A percentile compares a stretch with the other conserved stretches of the same genome.
Evolutionary conservation across 768 basidiomycete genomes (phyloP).

Genomic region (Boletus subparvulus): DNA sequence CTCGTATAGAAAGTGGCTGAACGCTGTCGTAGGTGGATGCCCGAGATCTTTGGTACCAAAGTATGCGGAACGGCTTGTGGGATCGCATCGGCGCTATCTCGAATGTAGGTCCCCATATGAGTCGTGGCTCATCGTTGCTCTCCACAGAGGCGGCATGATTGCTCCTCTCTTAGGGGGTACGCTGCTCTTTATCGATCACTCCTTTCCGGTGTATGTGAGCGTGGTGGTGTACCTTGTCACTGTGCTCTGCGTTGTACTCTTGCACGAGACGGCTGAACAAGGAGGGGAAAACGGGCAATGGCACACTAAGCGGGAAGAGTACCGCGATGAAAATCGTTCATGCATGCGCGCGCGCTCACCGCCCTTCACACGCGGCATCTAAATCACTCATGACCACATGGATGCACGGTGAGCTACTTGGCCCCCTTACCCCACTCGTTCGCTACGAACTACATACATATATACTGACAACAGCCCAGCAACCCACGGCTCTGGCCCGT

Average conservation of each 20-base stretch:
- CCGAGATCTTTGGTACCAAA: constrained; percentile 82
- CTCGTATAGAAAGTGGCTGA: neutral
- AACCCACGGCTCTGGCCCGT: no score
- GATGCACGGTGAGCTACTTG: no score
- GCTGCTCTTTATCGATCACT: constrained; percentile 62
- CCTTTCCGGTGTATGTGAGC: constrained; percentile 77
- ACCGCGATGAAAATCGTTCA: no score
- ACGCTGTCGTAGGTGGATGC: constrained; percentile 58
- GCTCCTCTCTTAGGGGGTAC: constrained; percentile 67
- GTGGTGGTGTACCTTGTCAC: constrained; percentile 53
- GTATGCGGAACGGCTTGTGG: constrained; percentile 89
- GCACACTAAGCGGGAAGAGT: constrained; percentile 20
- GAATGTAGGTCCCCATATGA: constrained; percentile 50
- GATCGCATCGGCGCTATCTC: constrained; percentile 80
- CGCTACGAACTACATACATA: no score
- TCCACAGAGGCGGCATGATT: no score
- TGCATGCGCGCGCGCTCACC: no score
- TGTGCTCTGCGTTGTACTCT: constrained; percentile 51
- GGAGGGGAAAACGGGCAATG: constrained; percentile 11
- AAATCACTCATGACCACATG: no score
- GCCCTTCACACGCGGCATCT: no score
- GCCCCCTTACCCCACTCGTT: no score
- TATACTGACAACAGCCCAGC: no score
- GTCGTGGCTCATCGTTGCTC: no score
- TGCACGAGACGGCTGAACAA: constrained; percentile 52